phyloP scores from a whole-genome alignment of 768 basidiomycete genomes.

The Termitomyces sp. region DNA sequence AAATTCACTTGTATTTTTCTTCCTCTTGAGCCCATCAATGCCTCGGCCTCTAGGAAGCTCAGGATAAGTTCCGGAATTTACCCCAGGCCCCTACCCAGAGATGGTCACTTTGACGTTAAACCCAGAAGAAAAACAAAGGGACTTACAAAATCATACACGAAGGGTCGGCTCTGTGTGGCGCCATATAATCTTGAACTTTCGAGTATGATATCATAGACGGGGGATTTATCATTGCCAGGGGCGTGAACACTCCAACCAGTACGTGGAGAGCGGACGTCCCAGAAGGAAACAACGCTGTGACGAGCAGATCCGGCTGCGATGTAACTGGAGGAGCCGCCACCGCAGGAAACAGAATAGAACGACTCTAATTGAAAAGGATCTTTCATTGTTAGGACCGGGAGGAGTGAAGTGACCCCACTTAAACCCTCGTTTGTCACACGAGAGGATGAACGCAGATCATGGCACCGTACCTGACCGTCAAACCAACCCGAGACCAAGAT shows the following conservation, averaged over 20 bases:
- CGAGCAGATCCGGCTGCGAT: slow-evolving; percentile 75
- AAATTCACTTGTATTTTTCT: slow-evolving; percentile 26
- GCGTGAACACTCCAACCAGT: slow-evolving; percentile 76
- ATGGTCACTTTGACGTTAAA: background rate
- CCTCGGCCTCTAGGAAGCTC: slow-evolving; percentile 15
- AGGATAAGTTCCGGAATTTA: slow-evolving; percentile 51
- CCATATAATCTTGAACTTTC: slow-evolving; percentile 81
- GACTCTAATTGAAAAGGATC: slow-evolving; percentile 72
- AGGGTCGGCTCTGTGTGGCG: slow-evolving; percentile 69
- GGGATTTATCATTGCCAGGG: slow-evolving; percentile 73
- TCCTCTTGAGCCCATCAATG: slow-evolving; percentile 25
- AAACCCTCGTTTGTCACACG: slow-evolving; percentile 10
- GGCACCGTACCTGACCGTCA: slow-evolving; percentile 66
- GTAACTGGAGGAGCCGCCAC: slow-evolving; percentile 62
- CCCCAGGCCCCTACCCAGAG: slow-evolving; percentile 48
- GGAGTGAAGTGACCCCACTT: slow-evolving; percentile 29
- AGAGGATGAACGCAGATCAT: slow-evolving; percentile 63
- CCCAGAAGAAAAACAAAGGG: background rate
- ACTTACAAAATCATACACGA: slow-evolving; percentile 72
- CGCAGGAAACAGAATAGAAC: slow-evolving; percentile 70
- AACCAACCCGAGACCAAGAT: slow-evolving; percentile 80
- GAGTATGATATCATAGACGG: slow-evolving; percentile 68
- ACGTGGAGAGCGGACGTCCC: slow-evolving; percentile 65
- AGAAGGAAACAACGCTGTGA: slow-evolving; percentile 75
- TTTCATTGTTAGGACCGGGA: slow-evolving; percentile 52